Evolutionary conservation across 495 filamentous ascomycete genomes (phyloP), one percentile per base, ranked within the genome.

Genomic region (Penicillium steckii): DNA sequence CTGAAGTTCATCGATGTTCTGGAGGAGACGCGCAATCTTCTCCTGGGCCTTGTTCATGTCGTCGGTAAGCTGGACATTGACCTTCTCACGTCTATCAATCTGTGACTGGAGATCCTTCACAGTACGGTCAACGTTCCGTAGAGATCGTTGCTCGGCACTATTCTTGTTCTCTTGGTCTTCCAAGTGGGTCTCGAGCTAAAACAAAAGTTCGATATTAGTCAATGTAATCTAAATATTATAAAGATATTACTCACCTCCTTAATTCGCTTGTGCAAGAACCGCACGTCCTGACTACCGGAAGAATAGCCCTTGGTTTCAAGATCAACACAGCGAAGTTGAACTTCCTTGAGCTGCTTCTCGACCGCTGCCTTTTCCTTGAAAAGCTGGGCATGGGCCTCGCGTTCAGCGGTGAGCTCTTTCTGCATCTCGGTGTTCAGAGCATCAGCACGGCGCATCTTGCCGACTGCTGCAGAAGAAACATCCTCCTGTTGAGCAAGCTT

Each of bases 371-470:
- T 98, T 49, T 97, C 90, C 69, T 93, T 96, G 74, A 94, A 87
- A 40, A 98, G 79, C 51, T 86, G 84, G 12, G 85, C 85, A 59
- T 86, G 93, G 35, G 79, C 78, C 59, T 98, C 95, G 15, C 94
- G 82, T 66, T 97, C 94, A 12, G 82, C 85, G n/a, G 85, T 86
- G 38, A 97, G 89, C 61, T 98, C 94, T 70, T 95, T 95, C 65
- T 97, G 92, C 52, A 94, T 86, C 71, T 98, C 95, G 15, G 83
- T 82, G 1, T 84, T 84, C 13, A 98, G 74, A 30, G 90, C 90
- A 63, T 98, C 94, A 0, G 95, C 91, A 10, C 93, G 85, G n/a
- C 94, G 81, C 94, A 98, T 98, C 76, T 97, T 97, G 63, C 91
- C 93, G 40, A 97, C 87, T 0, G 94, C 94, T 2, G 94, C 94